A percentile compares a stretch with the other conserved stretches of the same genome.
phyloP scores from a whole-genome alignment of 2,329 filamentous ascomycete genomes.

The Aspergillus melleus region DNA sequence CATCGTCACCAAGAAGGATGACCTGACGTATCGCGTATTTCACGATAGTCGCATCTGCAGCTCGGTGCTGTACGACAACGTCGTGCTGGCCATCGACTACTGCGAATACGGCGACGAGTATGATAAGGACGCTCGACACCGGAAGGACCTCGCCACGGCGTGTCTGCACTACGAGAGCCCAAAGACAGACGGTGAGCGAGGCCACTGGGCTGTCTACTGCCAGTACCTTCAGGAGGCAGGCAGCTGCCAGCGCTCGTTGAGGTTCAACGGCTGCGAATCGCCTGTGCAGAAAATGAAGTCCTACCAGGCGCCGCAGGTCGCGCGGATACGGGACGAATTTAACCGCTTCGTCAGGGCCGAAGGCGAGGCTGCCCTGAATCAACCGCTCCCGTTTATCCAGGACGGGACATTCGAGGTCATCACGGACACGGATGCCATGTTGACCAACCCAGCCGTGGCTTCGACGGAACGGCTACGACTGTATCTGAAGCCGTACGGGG shows the following conservation, averaged over 20 bases:
- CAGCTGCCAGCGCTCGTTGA: background rate
- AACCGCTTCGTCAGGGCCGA: background rate
- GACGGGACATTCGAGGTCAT: background rate
- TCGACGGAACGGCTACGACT: background rate
- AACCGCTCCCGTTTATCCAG: background rate
- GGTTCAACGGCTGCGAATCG: background rate
- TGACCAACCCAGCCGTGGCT: background rate
- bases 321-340: background rate
- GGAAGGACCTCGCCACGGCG: background rate
- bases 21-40: background rate
- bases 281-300: background rate
- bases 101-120: background rate
- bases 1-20: background rate
- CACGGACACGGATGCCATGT: background rate
- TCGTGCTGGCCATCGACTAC: background rate
- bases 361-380: background rate
- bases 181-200: background rate
- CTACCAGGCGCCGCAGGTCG: background rate
- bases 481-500: background rate
- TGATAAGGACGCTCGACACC: background rate
- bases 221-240: background rate
- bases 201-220: background rate
- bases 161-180: background rate
- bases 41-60: background rate
- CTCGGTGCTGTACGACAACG: background rate